Base-by-base conservation (phyloP, 306 rosid species). In the Dicorynia guianensis region DNA sequence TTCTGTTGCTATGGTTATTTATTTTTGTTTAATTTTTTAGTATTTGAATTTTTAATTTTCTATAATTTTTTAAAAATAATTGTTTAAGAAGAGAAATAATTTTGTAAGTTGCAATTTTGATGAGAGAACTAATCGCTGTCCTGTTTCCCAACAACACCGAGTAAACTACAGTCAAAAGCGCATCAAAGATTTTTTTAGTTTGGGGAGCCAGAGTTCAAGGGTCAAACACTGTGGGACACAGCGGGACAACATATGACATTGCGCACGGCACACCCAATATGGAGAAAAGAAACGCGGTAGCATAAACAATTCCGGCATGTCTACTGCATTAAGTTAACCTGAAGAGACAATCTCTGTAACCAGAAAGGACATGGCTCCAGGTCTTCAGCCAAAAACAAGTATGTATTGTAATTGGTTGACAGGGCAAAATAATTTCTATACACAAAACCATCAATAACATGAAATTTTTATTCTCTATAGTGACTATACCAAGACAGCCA, bases 401-500 rank as follows among this genome's bases (percentile, higher is more conserved):
- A 83, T 59, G 58, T 25, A 38, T 72, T 76, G 38, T 25, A 38
- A 72, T 9, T 40, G 15, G n/a, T 36, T 14, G 53, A 9, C 11
- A 35, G 56, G 66, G 19, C 9, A 50, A 33, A 55, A 57, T n/a
- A 43, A 50, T 59, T 13, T 25, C 18, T 63, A 12, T 71, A 66
- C 76, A 67, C 14, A 59, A 38, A 63, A 46, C 48, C 60, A 7
- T 30, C 55, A 36, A 44, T 61, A 69, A 34, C 4, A 25, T 42
- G 7, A 44, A 49, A 68, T 15, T 57, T 18, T 77, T 81, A 72
- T 76, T 75, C 72, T 58, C 38, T 44, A 11, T 7, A 0, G 55
- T 81, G 83, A 81, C 78, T 73, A 78, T 2, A 58, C 19, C 1
- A 76, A 76, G 49, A 49, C 74, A 70, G 73, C 79, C 83, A 70